Percentiles rank a stretch among this genome's conserved stretches.
Conservation (phyloP, 1,284 basidiomycete species). For the Ustilago hordei region DNA sequence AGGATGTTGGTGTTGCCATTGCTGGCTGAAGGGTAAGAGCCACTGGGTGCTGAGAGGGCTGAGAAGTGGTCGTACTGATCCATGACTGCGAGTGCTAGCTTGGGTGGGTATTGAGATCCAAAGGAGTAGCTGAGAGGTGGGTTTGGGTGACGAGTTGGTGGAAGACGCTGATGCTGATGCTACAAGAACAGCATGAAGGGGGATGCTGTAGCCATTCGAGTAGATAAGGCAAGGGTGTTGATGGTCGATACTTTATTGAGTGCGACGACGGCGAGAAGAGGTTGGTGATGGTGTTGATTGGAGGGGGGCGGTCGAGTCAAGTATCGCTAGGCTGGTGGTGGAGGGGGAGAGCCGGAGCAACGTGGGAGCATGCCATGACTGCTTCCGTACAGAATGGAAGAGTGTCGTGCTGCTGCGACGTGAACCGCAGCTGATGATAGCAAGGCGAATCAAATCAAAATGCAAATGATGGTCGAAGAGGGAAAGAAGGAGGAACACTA, state of each 20-base stretch:
- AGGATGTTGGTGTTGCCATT: neutral
- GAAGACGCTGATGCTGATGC: neutral
- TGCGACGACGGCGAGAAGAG: neutral
- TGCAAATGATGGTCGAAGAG: constrained; percentile 2
- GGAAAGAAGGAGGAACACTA: neutral
- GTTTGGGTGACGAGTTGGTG: neutral
- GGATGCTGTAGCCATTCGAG: neutral
- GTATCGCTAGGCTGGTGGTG: neutral
- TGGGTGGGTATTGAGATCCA: neutral
- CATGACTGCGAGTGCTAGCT: neutral
- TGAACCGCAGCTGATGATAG: neutral
- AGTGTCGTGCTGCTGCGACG: neutral
- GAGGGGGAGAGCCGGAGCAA: constrained; percentile 1
- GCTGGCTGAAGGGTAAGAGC: neutral
- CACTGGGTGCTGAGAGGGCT: neutral
- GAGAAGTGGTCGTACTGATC: constrained; percentile 4
- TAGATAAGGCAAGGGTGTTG: neutral
- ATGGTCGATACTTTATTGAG: neutral
- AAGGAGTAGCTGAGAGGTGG: neutral
- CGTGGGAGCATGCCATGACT: constrained; percentile 1
- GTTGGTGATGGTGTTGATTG: neutral
- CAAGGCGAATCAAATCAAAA: neutral
- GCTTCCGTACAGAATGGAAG: neutral
- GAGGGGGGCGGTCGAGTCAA: neutral
- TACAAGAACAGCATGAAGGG: neutral